These are phyloP conservation scores for Davidsoniella eucalypti DNA, from an alignment of 2,329 filamentous ascomycete genomes.

Conservation along the genomic window DNA sequence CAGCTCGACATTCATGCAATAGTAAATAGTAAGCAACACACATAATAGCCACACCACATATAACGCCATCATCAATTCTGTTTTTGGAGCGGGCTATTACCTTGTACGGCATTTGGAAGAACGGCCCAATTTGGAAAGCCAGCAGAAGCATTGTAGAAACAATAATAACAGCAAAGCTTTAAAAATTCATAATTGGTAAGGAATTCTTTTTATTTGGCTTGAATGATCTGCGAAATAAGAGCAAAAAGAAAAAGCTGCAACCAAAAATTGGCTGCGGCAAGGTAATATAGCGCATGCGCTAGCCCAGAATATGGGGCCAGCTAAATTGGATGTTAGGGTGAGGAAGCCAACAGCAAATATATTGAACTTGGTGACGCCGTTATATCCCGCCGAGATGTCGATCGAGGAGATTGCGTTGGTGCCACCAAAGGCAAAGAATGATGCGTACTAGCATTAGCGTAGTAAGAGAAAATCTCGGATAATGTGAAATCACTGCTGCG, in stretches of 20 bases:
- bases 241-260: no score
- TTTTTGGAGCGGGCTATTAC: background rate
- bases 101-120: background rate
- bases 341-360: constrained; percentile 64
- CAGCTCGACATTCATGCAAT: no score
- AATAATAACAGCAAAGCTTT: background rate
- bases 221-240: no score
- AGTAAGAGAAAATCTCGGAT: constrained; percentile 48
- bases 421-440: constrained; percentile 82
- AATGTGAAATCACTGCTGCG: constrained; percentile 30
- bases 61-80: no score
- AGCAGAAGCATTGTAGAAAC: background rate
- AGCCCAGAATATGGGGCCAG: constrained; percentile 76
- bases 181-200: background rate
- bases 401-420: constrained; percentile 93
- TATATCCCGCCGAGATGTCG: constrained; percentile 88
- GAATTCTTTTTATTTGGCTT: no score
- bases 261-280: no score
- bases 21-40: no score
- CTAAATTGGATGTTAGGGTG: constrained; percentile 83
- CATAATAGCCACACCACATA: no score
- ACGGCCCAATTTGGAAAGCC: no score
- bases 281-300: constrained; percentile 43
- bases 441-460: constrained; percentile 62
- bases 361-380: constrained; percentile 71